These are phyloP conservation scores for Kuraishia ogatae DNA, from an alignment of 805 yeast species.

Conservation along the genomic window DNA sequence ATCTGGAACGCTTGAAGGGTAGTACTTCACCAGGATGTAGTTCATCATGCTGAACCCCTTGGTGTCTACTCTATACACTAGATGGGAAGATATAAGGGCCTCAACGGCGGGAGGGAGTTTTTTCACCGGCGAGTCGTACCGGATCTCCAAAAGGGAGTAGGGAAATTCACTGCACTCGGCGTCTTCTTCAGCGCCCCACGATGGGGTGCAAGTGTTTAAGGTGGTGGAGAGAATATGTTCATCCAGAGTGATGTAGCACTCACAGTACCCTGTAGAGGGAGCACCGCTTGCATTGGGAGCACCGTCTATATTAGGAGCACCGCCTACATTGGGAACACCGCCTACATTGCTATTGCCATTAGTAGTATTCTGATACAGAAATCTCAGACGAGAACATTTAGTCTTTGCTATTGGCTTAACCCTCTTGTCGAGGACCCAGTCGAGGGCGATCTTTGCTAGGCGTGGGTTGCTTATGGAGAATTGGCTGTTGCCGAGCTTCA, in stretches of 20 bases:
- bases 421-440: conserved; percentile 22
- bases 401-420: conserved; percentile 19
- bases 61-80: conserved; percentile 36
- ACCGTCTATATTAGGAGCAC: too few relatives aligned
- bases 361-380: conserved; percentile 7
- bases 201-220: background rate
- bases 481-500: background rate
- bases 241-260: conserved; percentile 22
- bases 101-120: conserved; percentile 27
- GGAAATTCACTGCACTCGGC: conserved; percentile 26
- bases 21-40: conserved; percentile 17
- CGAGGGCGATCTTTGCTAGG: conserved; percentile 21
- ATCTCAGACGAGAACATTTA: conserved; percentile 17
- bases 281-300: too few relatives aligned
- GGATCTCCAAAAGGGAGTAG: conserved; percentile 37
- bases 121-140: conserved; percentile 29
- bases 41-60: conserved; percentile 23
- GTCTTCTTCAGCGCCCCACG: background rate
- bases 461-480: conserved; percentile 13
- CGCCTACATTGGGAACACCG: background rate
- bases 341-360: background rate
- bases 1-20: conserved; percentile 11
- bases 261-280: background rate
- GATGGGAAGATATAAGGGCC: conserved; percentile 34
- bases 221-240: conserved; percentile 11